Evolutionary conservation across 495 filamentous ascomycete genomes (phyloP).

Genomic region (Ramalina intermedia): DNA sequence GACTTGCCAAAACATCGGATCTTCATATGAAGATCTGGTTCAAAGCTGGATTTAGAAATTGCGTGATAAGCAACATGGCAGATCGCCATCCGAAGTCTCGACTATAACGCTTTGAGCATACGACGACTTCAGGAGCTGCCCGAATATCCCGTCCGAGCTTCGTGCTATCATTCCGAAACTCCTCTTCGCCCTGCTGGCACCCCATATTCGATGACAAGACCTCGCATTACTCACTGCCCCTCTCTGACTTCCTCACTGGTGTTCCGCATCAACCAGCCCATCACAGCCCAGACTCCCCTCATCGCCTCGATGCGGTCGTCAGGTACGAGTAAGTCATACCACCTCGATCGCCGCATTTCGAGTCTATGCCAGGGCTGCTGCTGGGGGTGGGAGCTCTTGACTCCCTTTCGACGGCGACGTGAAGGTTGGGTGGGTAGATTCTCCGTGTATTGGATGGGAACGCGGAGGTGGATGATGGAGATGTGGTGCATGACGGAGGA

Average conservation of each 20-base stretch:
- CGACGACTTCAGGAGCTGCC: too few relatives aligned
- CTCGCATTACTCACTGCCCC: background rate
- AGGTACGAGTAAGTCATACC: conserved; percentile 61
- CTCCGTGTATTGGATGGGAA: conserved; percentile 52
- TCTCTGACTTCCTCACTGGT: conserved; percentile 11
- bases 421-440: conserved; percentile 25
- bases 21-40: too few relatives aligned
- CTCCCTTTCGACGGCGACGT: conserved; percentile 14
- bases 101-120: too few relatives aligned
- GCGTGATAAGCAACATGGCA: too few relatives aligned
- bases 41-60: too few relatives aligned
- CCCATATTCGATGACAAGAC: background rate
- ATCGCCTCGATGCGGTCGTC: conserved; percentile 59
- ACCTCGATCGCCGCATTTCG: conserved; percentile 52
- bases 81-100: too few relatives aligned
- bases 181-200: too few relatives aligned
- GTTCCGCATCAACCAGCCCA: conserved; percentile 53
- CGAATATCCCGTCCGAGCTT: too few relatives aligned
- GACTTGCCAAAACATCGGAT: too few relatives aligned
- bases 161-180: too few relatives aligned
- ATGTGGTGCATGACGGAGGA: conserved; percentile 75
- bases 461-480: conserved; percentile 55
- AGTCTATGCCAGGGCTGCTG: conserved; percentile 50
- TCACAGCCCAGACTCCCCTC: conserved; percentile 59
- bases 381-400: conserved; percentile 23